Percentiles rank a stretch among this genome's conserved stretches.
Conservation (phyloP, 345 rosid genomes). For the Eucalyptus polyanthemos region DNA sequence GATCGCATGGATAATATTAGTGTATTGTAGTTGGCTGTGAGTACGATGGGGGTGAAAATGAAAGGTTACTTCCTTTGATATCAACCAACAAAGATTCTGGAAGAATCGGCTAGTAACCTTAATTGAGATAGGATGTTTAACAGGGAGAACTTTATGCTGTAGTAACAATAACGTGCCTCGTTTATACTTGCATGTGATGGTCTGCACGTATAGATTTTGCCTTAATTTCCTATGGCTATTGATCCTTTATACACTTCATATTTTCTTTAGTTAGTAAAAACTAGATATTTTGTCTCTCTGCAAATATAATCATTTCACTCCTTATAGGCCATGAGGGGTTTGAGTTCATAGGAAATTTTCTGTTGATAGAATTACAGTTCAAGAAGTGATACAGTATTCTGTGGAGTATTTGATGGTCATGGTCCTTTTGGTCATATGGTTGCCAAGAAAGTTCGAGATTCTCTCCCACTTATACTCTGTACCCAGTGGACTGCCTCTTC, state of each 20-base stretch:
- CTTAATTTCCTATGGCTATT: neutral
- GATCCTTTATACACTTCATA: neutral
- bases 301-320: neutral
- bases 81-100: neutral
- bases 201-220: neutral
- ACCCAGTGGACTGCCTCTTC: conserved; percentile 40
- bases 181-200: neutral
- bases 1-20: neutral
- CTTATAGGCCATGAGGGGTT: neutral
- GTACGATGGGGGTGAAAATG: neutral
- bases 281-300: neutral
- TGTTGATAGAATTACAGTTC: conserved; percentile 56
- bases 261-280: neutral
- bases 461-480: conserved; percentile 55
- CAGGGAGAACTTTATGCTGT: neutral
- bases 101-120: neutral
- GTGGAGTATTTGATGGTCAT: conserved; percentile 97
- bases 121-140: neutral
- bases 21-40: neutral
- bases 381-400: conserved; percentile 55
- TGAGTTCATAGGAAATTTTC: conserved; percentile 8
- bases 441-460: conserved; percentile 78
- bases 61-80: neutral
- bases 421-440: conserved; percentile 98
- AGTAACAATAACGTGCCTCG: neutral